phyloP scores from a whole-genome alignment of 768 basidiomycete species.

The Lyophyllum shimeji region DNA sequence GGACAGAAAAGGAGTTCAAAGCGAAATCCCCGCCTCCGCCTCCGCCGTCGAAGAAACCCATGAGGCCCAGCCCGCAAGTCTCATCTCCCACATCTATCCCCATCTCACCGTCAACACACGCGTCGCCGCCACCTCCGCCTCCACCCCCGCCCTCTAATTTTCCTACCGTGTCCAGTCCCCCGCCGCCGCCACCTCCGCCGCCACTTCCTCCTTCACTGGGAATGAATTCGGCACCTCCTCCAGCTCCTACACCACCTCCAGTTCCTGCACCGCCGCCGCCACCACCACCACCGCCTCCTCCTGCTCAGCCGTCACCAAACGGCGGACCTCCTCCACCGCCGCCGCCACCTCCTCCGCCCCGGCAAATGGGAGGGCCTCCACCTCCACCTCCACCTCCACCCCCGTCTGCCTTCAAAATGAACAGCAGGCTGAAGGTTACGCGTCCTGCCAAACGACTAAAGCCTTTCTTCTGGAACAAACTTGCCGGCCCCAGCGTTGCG shows the following conservation, averaged over 20 bases:
- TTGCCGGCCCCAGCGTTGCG: slow-evolving; percentile 40
- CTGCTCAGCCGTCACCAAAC: slow-evolving; percentile 11
- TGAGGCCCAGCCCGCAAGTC: slow-evolving; percentile 18
- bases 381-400: slow-evolving; percentile 39
- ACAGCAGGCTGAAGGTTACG: slow-evolving; percentile 28
- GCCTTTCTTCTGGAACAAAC: slow-evolving; percentile 92
- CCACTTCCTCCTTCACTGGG: slow-evolving; percentile 8
- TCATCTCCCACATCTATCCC: neutral
- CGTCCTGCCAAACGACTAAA: slow-evolving; percentile 63
- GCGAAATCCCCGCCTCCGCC: slow-evolving; percentile 63
- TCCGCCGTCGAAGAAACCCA: slow-evolving; percentile 40
- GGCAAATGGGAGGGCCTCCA: slow-evolving; percentile 20
- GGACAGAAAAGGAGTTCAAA: slow-evolving; percentile 74
- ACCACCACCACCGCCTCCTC: slow-evolving; percentile 23
- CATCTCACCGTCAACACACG: neutral
- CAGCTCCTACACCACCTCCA: slow-evolving; percentile 20
- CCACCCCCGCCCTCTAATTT: too few relatives aligned
- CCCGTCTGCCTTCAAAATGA: slow-evolving; percentile 35
- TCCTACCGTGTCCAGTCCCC: too few relatives aligned
- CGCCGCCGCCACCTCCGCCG: slow-evolving; percentile 17
- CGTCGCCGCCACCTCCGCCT: slow-evolving; percentile 6
- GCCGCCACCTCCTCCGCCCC: slow-evolving; percentile 32
- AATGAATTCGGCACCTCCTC: slow-evolving; percentile 15
- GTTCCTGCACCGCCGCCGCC: slow-evolving; percentile 29
- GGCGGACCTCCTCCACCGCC: slow-evolving; percentile 31